A percentile compares a stretch with the other conserved stretches of the same genome.
phyloP scores from a whole-genome alignment of 768 basidiomycete species.

The Tremella yokohamensis region DNA sequence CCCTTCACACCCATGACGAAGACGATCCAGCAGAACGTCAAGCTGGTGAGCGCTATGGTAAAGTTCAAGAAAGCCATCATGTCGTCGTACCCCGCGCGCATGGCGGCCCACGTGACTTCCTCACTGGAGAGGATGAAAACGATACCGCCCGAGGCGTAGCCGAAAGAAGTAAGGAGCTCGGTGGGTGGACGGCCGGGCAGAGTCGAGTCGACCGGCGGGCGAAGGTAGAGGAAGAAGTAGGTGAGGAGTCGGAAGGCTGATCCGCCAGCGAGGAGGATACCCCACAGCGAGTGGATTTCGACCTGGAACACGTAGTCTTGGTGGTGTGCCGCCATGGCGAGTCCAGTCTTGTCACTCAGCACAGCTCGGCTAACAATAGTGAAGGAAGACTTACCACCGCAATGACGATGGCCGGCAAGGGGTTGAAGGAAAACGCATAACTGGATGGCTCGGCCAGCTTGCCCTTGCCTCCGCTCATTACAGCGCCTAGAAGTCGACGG shows the following conservation, averaged over 20 bases:
- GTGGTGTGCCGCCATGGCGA: constrained; percentile 87
- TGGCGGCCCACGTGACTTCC: constrained; percentile 82
- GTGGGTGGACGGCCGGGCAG: constrained; percentile 90
- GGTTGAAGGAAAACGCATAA: constrained; percentile 77
- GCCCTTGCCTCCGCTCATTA: constrained; percentile 41
- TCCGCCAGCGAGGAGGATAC: constrained; percentile 73
- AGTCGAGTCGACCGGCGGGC: constrained; percentile 69
- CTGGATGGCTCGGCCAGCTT: constrained; percentile 64
- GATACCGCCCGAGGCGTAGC: constrained; percentile 80
- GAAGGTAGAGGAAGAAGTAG: constrained; percentile 90
- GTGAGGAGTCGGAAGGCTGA: constrained; percentile 77
- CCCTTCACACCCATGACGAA: constrained; percentile 74
- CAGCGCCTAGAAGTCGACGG: constrained; percentile 68
- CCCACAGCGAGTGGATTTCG: constrained; percentile 88
- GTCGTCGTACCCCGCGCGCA: constrained; percentile 83
- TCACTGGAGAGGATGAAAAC: constrained; percentile 87
- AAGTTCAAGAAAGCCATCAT: constrained; percentile 51
- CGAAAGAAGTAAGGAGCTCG: constrained; percentile 82
- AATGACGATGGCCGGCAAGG: constrained; percentile 86
- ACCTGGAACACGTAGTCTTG: constrained; percentile 94
- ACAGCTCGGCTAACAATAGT: background rate
- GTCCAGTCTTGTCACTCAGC: constrained; percentile 60
- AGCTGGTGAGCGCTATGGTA: constrained; percentile 79
- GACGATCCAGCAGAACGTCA: constrained; percentile 81
- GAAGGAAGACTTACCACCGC: constrained; percentile 57